Base-by-base conservation (phyloP, 2,329 filamentous ascomycete species). In the Cladosporium sphaerospermum region DNA sequence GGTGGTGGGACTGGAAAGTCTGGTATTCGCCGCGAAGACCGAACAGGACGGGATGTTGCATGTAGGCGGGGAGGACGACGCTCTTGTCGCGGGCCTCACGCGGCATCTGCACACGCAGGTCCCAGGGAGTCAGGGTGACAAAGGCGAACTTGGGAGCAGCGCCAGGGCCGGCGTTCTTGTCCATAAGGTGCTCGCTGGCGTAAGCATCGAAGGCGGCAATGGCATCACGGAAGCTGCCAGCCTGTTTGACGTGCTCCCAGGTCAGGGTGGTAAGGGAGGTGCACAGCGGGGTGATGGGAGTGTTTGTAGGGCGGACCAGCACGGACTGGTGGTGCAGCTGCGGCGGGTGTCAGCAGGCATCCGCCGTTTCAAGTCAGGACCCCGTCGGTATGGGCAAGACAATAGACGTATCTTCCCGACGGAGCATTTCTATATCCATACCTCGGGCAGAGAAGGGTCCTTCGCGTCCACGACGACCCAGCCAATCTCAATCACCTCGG, bases 211-310 rank as follows among this genome's bases (percentile, higher is more conserved):
- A 96, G 64, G 89, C 88, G 73, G 88, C 89, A 75, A 99, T 87
- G 62, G 93, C 93, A 75, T 97, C 93, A 65, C 92, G 86, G 82
- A 97, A 99, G 62, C 90, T 92, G 62, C 93, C 93, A 70, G 93
- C 92, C 72, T 92, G 95, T 70, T 92, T 88, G 70, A 99, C 93
- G 76, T 99, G 92, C 73, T 99, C 93, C 93, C 93, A 99, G 52
- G 93, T 97, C 65, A 99, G 78, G 61, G 93, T 99, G 43, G 93
- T 99, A 71, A 99, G 79, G 76, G 91, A 96, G 69, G 93, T 99
- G 83, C 93, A 99, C 50, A 99, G 81, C 56, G 93, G 93, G 61
- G 93, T 99, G 69, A 99, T 99, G 53, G 93, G 93, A 43, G 93
- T 99, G 76, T 97, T 99, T 76, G 96, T 86, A 4, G 93, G 93